phyloP scores from a whole-genome alignment of 2,329 filamentous ascomycete species.

The Aspergillus versicolor region DNA sequence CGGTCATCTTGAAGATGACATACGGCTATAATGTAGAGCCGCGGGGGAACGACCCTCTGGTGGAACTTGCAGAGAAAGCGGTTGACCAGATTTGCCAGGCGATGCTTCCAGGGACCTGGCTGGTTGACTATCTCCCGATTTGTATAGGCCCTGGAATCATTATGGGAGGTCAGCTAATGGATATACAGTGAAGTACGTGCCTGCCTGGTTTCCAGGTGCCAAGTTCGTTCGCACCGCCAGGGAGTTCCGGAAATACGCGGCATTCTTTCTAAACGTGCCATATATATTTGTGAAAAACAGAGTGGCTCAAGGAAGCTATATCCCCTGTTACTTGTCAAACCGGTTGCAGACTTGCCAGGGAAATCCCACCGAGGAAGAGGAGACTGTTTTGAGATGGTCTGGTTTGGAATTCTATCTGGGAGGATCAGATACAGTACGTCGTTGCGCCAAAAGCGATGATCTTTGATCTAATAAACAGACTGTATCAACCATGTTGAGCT shows the following conservation, averaged over 20 bases:
- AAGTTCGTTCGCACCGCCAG: slow-evolving; percentile 44
- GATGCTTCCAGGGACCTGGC: slow-evolving; percentile 42
- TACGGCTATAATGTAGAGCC: slow-evolving; percentile 35
- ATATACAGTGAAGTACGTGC: slow-evolving; percentile 32
- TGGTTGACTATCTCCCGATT: slow-evolving; percentile 47
- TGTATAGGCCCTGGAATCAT: slow-evolving; percentile 9
- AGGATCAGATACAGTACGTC: slow-evolving; percentile 11
- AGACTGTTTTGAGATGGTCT: slow-evolving; percentile 8
- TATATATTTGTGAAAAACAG: slow-evolving; percentile 46
- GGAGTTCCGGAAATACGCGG: slow-evolving; percentile 29
- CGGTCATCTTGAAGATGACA: slow-evolving; percentile 41
- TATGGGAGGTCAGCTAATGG: not conserved
- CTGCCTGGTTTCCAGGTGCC: slow-evolving; percentile 48
- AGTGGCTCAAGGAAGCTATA: slow-evolving; percentile 30
- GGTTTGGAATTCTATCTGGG: slow-evolving; percentile 2
- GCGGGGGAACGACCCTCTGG: slow-evolving; percentile 29
- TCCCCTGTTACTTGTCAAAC: slow-evolving; percentile 42
- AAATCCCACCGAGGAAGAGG: not conserved
- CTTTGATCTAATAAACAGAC: not conserved
- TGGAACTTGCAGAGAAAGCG: slow-evolving; percentile 41
- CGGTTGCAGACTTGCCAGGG: slow-evolving; percentile 25
- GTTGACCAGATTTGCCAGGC: slow-evolving; percentile 44
- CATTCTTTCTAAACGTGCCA: slow-evolving; percentile 37
- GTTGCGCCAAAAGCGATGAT: no score
- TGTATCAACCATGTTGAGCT: slow-evolving; percentile 7